Percentiles rank a stretch among this genome's conserved stretches.
phyloP scores from a whole-genome alignment of 352 stramenopile genomes.

The Achlya hypogyna region DNA sequence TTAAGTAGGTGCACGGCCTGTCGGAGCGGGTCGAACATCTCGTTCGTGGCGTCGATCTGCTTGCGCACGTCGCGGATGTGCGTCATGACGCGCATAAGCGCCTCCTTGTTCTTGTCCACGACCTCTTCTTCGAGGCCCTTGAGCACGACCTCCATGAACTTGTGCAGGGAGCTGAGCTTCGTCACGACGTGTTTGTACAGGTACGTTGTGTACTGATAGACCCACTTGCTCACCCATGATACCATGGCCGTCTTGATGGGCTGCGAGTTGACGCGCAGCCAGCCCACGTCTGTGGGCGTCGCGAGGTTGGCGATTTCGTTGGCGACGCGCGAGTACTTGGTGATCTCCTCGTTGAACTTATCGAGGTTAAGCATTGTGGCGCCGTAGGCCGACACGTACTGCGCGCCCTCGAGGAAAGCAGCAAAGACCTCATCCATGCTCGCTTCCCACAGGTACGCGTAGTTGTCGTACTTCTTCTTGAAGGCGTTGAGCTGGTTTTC shows the following conservation, averaged over 20 bases:
- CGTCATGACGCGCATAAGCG: slow-evolving; percentile 95
- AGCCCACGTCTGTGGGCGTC: slow-evolving; percentile 91
- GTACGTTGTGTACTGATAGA: slow-evolving; percentile 92
- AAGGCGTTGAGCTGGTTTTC: slow-evolving; percentile 89
- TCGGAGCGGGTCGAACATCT: slow-evolving; percentile 92
- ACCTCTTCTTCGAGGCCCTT: slow-evolving; percentile 87
- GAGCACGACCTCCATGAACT: slow-evolving; percentile 91
- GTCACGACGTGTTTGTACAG: slow-evolving; percentile 88
- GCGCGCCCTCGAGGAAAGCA: slow-evolving; percentile 81
- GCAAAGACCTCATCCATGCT: slow-evolving; percentile 90
- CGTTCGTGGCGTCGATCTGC: slow-evolving; percentile 87
- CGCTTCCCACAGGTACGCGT: slow-evolving; percentile 94
- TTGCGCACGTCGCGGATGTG: slow-evolving; percentile 93
- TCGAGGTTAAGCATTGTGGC: slow-evolving; percentile 88
- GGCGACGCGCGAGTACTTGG: slow-evolving; percentile 92
- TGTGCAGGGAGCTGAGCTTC: slow-evolving; percentile 78
- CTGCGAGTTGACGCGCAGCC: slow-evolving; percentile 95
- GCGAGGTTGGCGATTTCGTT: slow-evolving; percentile 84
- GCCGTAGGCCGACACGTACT: slow-evolving; percentile 55
- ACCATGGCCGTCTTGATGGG: slow-evolving; percentile 95
- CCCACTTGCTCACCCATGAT: slow-evolving; percentile 94
- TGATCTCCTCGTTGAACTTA: slow-evolving; percentile 94
- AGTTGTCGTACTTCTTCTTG: slow-evolving; percentile 92
- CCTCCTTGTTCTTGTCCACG: slow-evolving; percentile 87
- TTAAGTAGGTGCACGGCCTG: slow-evolving; percentile 93